Base-by-base conservation (phyloP, 2,329 filamentous ascomycete genomes). In the Aspergillus sp. region DNA sequence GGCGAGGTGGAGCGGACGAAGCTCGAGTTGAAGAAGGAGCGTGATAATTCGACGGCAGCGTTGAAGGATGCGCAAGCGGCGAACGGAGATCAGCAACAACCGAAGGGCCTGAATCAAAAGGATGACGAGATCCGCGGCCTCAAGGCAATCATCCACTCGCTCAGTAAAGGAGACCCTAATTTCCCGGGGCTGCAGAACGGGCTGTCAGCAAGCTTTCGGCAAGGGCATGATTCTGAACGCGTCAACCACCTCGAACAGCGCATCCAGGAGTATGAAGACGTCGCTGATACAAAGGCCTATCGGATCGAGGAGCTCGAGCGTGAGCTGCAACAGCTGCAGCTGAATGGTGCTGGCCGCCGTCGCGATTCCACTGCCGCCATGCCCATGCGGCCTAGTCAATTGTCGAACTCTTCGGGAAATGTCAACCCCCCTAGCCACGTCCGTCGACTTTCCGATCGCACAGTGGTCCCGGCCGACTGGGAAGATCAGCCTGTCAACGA, bases 51-150 rank as follows among this genome's bases (percentile, higher is more conserved):
- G 4, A 77, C 76, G 2, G 73, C 74, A 8, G 69, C 69, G 3
- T 53, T 75, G 35, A 76, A 74, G 45, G 72, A 71, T 16, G 66
- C 61, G 8, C 66, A 69, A 2, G 58, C 65, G 7, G 63, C 68
- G 27, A 51, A 57, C 2, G 67, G 67, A 30, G 54, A 49, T 6
- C 48, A 55, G 11, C 49, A 52, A 15, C 58, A 67, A 29, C 72
- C 74, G 26, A 85, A 85, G 57, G 86, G 94, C 42, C 62, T 96
- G 17, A 86, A 93, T 54, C 83, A 93, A 53, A 91, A 93, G 55
- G 89, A 98, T 51, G 91, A 98, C 49, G 91, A 98, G 65, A 96
- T 98, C 51, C 76, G 89, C 41, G 91, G 91, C 29, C 72, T 98
- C 43, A 98, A 96, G 61, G 89, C 91, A 26, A 96, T 98, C 53